Evolutionary conservation across 306 rosid genomes (phyloP).

Genomic region (Aeschynomene evenia): DNA sequence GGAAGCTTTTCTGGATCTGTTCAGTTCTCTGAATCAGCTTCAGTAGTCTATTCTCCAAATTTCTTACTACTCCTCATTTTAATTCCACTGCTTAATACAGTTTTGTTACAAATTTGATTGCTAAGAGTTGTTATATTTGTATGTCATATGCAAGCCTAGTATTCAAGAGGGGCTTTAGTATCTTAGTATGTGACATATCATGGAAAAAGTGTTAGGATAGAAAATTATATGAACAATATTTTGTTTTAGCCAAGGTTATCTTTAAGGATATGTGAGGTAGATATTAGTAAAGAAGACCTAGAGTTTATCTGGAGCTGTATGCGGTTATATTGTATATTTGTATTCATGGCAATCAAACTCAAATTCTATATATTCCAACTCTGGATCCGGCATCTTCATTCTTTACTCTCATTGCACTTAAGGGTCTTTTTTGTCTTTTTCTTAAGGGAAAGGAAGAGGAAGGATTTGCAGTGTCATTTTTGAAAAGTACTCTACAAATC

Average conservation of each 20-base stretch:
- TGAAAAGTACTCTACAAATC: no score
- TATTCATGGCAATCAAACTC: slow-evolving; percentile 14
- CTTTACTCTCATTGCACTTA: slow-evolving; percentile 1
- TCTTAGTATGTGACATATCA: slow-evolving; percentile 34
- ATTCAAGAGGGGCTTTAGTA: slow-evolving; percentile 39
- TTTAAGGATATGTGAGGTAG: slow-evolving; percentile 42
- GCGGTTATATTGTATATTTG: slow-evolving; percentile 58
- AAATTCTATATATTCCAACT: slow-evolving; percentile 29
- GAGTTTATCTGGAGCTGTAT: slow-evolving; percentile 38
- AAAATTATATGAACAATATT: slow-evolving; percentile 36
- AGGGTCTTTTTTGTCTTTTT: no score
- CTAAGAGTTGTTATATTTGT: slow-evolving; percentile 30
- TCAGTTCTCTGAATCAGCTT: slow-evolving; percentile 75
- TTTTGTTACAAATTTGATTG: slow-evolving; percentile 39
- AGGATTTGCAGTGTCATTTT: no score
- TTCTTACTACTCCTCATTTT: slow-evolving; percentile 35
- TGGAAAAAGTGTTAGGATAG: slow-evolving; percentile 45
- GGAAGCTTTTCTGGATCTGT: slow-evolving; percentile 93
- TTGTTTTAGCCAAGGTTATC: slow-evolving; percentile 31
- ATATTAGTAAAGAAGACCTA: slow-evolving; percentile 9
- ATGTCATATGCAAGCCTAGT: slow-evolving; percentile 40
- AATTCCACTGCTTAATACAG: slow-evolving; percentile 42
- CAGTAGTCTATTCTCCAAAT: slow-evolving; percentile 39
- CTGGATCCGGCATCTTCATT: not conserved
- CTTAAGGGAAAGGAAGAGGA: no score